Conservation (phyloP, 257 asterid genomes). For the Solanum sitiens region DNA sequence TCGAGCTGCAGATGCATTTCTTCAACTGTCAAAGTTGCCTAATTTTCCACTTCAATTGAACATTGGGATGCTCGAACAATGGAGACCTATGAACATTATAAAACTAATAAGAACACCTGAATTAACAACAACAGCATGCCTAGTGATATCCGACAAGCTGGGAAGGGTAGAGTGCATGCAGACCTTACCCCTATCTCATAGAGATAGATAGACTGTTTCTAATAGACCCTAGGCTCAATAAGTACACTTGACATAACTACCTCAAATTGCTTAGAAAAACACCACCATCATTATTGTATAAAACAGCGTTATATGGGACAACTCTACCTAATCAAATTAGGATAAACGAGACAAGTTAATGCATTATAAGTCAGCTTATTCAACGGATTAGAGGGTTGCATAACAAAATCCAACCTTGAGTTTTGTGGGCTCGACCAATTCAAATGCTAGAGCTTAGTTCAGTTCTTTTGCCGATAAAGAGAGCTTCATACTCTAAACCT, state of each 20-base stretch:
- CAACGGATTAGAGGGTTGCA: neutral
- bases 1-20: neutral
- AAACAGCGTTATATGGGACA: neutral
- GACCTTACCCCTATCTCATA: too few relatives aligned
- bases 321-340: neutral
- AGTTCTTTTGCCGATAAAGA: conserved; percentile 53
- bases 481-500: conserved; percentile 44
- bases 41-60: conserved; percentile 5
- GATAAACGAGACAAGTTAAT: neutral
- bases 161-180: too few relatives aligned
- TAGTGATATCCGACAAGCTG: neutral
- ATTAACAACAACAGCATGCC: neutral
- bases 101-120: neutral
- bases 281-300: neutral
- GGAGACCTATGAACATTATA: conserved; percentile 35
- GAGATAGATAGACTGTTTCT: neutral
- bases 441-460: conserved; percentile 77
- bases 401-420: conserved; percentile 47
- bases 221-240: neutral
- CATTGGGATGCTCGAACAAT: conserved; percentile 39
- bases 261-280: neutral
- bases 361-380: too few relatives aligned
- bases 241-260: neutral
- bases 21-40: too few relatives aligned
- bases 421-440: conserved; percentile 56